Conservation (phyloP, 257 asterid species). For the Cordia subcordata region DNA sequence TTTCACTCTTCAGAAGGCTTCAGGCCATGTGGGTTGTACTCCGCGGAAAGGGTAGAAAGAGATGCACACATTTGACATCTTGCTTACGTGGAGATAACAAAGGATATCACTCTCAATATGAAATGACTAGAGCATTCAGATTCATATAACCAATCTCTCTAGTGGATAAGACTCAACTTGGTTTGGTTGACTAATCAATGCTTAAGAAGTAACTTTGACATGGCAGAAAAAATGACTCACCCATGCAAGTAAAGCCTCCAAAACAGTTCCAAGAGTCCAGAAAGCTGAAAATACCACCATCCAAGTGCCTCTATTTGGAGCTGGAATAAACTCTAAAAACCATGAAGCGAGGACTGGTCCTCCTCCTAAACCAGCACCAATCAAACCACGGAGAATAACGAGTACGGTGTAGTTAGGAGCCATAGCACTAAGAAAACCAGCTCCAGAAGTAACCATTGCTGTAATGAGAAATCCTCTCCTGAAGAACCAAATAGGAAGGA, state of each 20-base stretch:
- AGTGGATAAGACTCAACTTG: no score
- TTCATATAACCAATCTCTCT: no score
- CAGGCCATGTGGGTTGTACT: no score
- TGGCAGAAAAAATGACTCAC: slow-evolving; percentile 22
- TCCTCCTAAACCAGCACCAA: slow-evolving; percentile 66
- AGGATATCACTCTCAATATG: no score
- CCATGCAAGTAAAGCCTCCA: slow-evolving; percentile 72
- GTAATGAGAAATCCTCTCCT: slow-evolving; percentile 68
- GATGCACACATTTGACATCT: no score
- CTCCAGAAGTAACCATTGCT: slow-evolving; percentile 51
- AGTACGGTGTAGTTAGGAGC: slow-evolving; percentile 55
- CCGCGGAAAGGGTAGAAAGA: no score
- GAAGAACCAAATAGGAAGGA: slow-evolving; percentile 6
- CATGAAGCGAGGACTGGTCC: slow-evolving; percentile 66
- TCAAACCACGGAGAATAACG: slow-evolving; percentile 51
- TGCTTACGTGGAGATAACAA: no score
- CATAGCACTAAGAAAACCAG: slow-evolving; percentile 51
- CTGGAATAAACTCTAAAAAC: slow-evolving; percentile 66
- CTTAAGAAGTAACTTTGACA: neutral
- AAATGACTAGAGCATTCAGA: no score
- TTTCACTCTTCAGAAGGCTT: no score
- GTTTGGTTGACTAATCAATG: neutral
- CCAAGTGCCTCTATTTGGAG: slow-evolving; percentile 63
- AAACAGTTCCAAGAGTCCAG: slow-evolving; percentile 63
- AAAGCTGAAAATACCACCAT: slow-evolving; percentile 64